Base-by-base conservation (phyloP, 371 early-diverging fungal species). In the Smittium mucronatum region DNA sequence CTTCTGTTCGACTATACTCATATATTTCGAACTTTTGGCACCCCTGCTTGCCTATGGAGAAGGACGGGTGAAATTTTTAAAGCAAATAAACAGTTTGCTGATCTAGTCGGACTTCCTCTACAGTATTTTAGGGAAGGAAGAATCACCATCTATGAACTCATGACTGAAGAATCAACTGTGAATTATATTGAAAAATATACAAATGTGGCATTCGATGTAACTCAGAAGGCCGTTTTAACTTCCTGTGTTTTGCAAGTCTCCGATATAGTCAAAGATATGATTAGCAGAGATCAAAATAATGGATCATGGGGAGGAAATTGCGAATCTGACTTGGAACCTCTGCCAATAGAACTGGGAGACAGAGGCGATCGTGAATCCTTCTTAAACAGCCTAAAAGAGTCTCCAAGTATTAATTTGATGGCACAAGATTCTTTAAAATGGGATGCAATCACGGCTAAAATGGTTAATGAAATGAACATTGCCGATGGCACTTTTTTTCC, bases 41-140 rank as follows among this genome's bases (percentile, higher is more conserved):
- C 93, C 47, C 96, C 96, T 0, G 88, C 93, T 25, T 93, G 93
- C 72, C 78, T 94, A 32, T 94, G 95, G 96, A 84, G 96, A 31
- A 85, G 96, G 36, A 93, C 95, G 0, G 96, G 96, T 28, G 95
- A 95, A 78, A 94, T 95, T 34, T 93, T 88, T 83, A 93, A 92
- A 72, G 89, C 92, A 31, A 95, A 95, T 81, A 87, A 89, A 70
- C 93, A 93, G 78, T 95, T 95, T 84, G 93, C 94, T 0, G 78
- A 86, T 0, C 82, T 95, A 47, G 89, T 94, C 15, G 89, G 89
- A 64, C 85, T 91, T 25, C 88, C 91, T 1, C 79, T 88, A 57
- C 88, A 90, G 34, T 79, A 82, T 74, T 78, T 93, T 16, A 81
- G 85, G 60, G 91, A 92, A 66, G 87, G 85, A 75, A 75, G 76